Evolutionary conservation across 345 rosid genomes (phyloP).

Genomic region (thale cress (Arabidopsis thaliana)): DNA sequence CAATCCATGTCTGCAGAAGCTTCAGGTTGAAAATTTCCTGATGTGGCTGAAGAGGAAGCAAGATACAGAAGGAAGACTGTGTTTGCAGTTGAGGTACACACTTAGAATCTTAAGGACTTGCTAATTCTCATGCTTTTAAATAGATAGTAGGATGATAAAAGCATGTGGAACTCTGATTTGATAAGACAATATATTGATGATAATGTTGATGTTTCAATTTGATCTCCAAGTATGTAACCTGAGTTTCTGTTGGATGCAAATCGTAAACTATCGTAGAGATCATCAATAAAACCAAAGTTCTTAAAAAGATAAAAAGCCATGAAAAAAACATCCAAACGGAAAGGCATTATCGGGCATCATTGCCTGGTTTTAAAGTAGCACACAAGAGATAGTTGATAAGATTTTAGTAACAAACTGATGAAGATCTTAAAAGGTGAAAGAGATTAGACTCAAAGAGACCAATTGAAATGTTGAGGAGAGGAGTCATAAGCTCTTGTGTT

Average conservation of each 20-base stretch:
- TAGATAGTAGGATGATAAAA: conserved; percentile 29
- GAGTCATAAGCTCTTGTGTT: conserved; percentile 59
- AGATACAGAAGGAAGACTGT: conserved; percentile 19
- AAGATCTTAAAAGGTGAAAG: conserved; percentile 11
- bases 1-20: conserved; percentile 13
- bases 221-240: background rate
- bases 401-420: background rate
- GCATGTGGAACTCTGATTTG: conserved; percentile 36
- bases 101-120: background rate
- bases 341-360: conserved; percentile 14
- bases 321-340: conserved; percentile 10
- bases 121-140: conserved; percentile 32
- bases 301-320: conserved; percentile 18
- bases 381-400: background rate
- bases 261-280: conserved; percentile 3
- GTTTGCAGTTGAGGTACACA: conserved; percentile 26
- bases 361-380: conserved; percentile 32
- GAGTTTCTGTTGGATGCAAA: background rate
- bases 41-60: conserved; percentile 27
- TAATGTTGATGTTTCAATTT: conserved; percentile 11
- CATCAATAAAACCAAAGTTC: conserved; percentile 10
- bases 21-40: conserved; percentile 14
- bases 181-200: conserved; percentile 1
- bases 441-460: conserved; percentile 60
- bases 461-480: conserved; percentile 58